Percentiles rank a stretch among this genome's conserved stretches.
These are phyloP conservation scores for Penstemon eatonii DNA, from an alignment of 257 asterid species.

Conservation along the genomic window DNA sequence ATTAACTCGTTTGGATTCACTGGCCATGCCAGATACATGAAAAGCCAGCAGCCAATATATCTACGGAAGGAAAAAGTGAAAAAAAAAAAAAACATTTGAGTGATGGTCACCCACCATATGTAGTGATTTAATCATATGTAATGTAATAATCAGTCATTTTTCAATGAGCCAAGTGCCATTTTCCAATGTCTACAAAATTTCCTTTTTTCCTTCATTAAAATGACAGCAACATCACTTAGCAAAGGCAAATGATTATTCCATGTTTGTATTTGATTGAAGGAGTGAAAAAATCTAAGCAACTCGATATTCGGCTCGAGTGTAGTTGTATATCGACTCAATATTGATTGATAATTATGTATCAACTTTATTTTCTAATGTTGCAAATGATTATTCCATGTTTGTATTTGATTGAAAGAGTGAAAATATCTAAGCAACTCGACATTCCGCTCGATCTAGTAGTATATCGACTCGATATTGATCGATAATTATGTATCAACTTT, in stretches of 20 bases:
- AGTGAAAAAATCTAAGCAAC: background rate
- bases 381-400: background rate
- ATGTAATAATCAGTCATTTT: conserved; percentile 26
- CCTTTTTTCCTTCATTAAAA: background rate
- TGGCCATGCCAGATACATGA: conserved; percentile 33
- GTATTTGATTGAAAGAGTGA: background rate
- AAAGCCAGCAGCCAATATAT: conserved; percentile 37
- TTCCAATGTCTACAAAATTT: background rate
- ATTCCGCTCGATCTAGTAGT: too few species aligned
- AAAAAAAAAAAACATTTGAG: conserved; percentile 27
- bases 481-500: too few species aligned
- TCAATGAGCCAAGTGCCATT: conserved; percentile 21
- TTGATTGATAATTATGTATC: too few species aligned
- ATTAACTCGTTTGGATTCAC: conserved; percentile 17
- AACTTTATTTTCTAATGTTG: too few species aligned
- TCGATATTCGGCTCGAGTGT: too few species aligned
- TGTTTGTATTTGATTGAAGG: background rate
- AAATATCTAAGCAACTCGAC: too few species aligned
- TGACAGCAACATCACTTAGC: background rate
- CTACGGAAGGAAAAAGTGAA: too few species aligned
- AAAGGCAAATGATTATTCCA: background rate
- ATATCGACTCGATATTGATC: too few species aligned
- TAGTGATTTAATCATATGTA: conserved; percentile 20
- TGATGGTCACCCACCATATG: conserved; percentile 23
- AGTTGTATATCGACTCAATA: too few species aligned